These are phyloP conservation scores for Trametes punicea DNA, from an alignment of 768 basidiomycete genomes.

Conservation along the genomic window DNA sequence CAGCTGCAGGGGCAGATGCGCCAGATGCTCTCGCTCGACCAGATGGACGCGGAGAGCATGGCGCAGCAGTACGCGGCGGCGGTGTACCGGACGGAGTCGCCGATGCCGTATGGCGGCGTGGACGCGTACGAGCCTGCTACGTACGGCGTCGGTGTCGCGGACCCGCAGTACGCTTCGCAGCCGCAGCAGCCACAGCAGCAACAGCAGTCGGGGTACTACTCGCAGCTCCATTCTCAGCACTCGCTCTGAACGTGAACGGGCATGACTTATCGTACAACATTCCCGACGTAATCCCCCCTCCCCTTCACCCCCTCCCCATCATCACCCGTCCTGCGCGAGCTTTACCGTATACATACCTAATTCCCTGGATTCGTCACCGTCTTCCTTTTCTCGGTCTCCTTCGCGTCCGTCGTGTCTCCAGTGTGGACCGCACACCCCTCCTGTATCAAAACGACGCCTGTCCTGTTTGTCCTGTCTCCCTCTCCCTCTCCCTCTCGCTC, in stretches of 20 bases:
- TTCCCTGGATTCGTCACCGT: background rate
- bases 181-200: slow-evolving; percentile 7
- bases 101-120: slow-evolving; percentile 22
- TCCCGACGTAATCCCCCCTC: background rate
- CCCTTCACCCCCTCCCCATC: background rate
- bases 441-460: slow-evolving; percentile 20
- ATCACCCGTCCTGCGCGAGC: background rate
- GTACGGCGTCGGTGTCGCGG: slow-evolving; percentile 12
- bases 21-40: slow-evolving; percentile 26
- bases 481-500: background rate
- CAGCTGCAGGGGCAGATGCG: slow-evolving; percentile 28
- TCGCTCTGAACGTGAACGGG: slow-evolving; percentile 9
- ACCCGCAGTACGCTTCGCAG: slow-evolving; percentile 1
- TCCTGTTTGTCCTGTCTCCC: background rate
- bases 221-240: slow-evolving; percentile 13
- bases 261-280: background rate
- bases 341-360: slow-evolving; percentile 9
- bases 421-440: slow-evolving; percentile 7
- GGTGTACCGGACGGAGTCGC: slow-evolving; percentile 12
- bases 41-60: slow-evolving; percentile 22
- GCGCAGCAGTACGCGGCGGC: slow-evolving; percentile 14
- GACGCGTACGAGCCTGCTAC: slow-evolving; percentile 4
- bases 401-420: background rate
- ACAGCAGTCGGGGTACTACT: slow-evolving; percentile 5
- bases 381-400: background rate